Evolutionary conservation across 2,329 filamentous ascomycete genomes (phyloP).

Genomic region (Fusarium sp.): DNA sequence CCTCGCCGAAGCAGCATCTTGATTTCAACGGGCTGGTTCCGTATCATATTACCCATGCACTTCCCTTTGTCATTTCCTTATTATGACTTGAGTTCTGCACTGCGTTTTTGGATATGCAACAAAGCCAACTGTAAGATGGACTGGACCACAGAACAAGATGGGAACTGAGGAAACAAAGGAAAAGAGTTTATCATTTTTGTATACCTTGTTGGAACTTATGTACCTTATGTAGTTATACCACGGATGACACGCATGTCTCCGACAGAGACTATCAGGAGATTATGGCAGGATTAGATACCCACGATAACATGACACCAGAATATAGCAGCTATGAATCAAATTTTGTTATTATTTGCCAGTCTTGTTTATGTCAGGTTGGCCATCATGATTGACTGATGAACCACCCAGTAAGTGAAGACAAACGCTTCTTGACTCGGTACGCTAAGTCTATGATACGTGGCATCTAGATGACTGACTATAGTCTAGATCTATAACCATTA

Average conservation of each 20-base stretch:
- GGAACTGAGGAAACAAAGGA: not conserved
- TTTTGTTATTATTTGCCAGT: not conserved
- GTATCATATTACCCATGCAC: not conserved
- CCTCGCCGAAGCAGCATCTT: constrained; percentile 63
- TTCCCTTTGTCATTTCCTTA: constrained; percentile 3
- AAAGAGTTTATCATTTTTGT: constrained; percentile 7
- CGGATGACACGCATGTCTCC: not conserved
- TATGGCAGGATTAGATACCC: constrained; percentile 31
- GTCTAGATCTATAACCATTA: not conserved
- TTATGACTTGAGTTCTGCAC: not conserved
- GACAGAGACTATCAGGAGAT: not conserved
- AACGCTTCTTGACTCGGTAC: not conserved
- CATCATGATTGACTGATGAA: not conserved
- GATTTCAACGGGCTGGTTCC: constrained; percentile 20
- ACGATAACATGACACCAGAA: constrained; percentile 6
- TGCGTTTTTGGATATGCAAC: constrained; percentile 2
- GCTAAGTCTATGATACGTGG: not conserved
- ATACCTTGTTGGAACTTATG: constrained; percentile 17
- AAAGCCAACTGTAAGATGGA: not conserved
- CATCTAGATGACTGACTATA: not conserved
- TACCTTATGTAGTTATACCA: constrained; percentile 25
- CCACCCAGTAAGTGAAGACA: not conserved
- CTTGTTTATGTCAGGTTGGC: not conserved
- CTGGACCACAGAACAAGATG: constrained; percentile 31
- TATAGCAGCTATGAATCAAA: not conserved